Evolutionary conservation across 768 basidiomycete species (phyloP).

Genomic region (Termitomyces heimii): DNA sequence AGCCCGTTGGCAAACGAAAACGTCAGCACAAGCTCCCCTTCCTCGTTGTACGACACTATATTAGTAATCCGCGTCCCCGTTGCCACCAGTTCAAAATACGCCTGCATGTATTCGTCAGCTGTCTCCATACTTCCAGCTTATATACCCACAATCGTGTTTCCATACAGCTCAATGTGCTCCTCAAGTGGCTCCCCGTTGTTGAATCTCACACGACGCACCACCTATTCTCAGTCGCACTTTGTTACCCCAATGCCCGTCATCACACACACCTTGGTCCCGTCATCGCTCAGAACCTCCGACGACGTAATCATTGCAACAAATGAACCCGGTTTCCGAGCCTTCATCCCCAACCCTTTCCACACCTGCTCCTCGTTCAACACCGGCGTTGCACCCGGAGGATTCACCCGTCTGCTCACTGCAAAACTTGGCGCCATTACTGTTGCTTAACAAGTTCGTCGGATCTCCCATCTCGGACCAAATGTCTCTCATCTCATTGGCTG

Average conservation of each 20-base stretch:
- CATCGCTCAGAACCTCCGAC: slow-evolving; percentile 16
- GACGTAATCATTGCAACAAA: slow-evolving; percentile 18
- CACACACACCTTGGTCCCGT: slow-evolving; percentile 13
- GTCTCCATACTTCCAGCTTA: too few relatives aligned
- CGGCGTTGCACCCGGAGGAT: slow-evolving; percentile 17
- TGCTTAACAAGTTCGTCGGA: too few relatives aligned
- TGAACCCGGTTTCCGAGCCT: slow-evolving; percentile 18
- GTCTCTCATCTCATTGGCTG: slow-evolving; percentile 9
- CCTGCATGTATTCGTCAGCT: slow-evolving; percentile 8
- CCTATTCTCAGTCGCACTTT: slow-evolving; percentile 1
- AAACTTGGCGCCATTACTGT: slow-evolving; percentile 12
- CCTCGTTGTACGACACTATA: slow-evolving; percentile 18
- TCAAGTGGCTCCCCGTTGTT: slow-evolving; percentile 8
- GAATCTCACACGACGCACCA: slow-evolving; percentile 14
- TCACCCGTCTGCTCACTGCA: slow-evolving; percentile 20
- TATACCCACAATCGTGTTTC: slow-evolving; percentile 20
- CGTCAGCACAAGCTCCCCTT: slow-evolving; percentile 18
- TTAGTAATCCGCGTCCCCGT: slow-evolving; percentile 18
- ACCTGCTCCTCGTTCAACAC: slow-evolving; percentile 21
- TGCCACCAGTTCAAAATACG: slow-evolving; percentile 17
- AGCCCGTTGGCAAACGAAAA: slow-evolving; percentile 23
- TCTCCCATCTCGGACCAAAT: not conserved
- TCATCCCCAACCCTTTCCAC: slow-evolving; percentile 22
- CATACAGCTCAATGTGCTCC: slow-evolving; percentile 18
- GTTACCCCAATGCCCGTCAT: not conserved